Base-by-base conservation (phyloP, 805 yeast genomes). In the Zygoascus ofunaensis region DNA sequence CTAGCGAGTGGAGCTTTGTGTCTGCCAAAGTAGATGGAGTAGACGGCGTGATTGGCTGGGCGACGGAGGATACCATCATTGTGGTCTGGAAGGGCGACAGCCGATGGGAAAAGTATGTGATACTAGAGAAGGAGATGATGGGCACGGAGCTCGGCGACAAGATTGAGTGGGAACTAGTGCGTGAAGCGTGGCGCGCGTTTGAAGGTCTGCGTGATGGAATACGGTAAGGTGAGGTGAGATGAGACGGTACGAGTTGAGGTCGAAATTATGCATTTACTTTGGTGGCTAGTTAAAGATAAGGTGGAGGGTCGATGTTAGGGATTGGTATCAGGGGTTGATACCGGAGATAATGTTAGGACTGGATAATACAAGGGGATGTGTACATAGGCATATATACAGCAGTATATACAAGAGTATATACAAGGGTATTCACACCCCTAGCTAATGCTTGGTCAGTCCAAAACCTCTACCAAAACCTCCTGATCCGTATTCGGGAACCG, bases 1-100 rank as follows among this genome's bases (percentile, higher is more conserved):
- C 81, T 42, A 80, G 90, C 1, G 81, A 83, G 14, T 89, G 96
- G 96, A 80, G 92, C 34, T 85, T 82, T 65, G 85, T 86, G 42
- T 82, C 90, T 0, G 69, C 77, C 14, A 81, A 84, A 54, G 60
- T 76, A 35, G 58, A 58, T 12, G 61, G 64, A 40, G 64, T 64
- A 37, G 57, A 60, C 5, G 84, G 82, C 5, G 68, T 70, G 0
- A 48, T 77, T 21, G 94, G 90, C 1, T 86, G 94, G 94, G 70
- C 80, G 1, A 79, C 79, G 4, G 87, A 84, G 51, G 86, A 79
- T 49, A 70, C 82, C 10, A 64, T 90, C 4, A 72, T 87, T 0
- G 72, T 89, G n/a, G 65, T 90, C 2, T 87, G 97, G 95, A 44
- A 49, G 12, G 73, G 75, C 46, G 63, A 66, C 35, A 80, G 81